Base-by-base conservation (phyloP, 2,329 filamentous ascomycete genomes). In the Trichoderma arundinaceum region DNA sequence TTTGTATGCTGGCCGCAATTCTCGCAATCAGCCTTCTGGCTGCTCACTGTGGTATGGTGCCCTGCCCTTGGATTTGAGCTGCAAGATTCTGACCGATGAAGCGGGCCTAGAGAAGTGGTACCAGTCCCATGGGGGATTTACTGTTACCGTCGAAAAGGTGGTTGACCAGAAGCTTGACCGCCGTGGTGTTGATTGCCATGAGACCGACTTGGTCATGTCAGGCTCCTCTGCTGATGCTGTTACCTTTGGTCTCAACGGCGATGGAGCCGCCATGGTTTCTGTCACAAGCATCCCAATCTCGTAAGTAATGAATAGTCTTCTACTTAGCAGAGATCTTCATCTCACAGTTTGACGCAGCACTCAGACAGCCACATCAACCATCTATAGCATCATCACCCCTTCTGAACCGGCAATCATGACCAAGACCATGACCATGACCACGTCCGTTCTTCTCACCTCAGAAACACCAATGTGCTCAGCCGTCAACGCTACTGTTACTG, bases 201-300 rank as follows among this genome's bases (percentile, higher is more conserved):
- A 70, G 22, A 67, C 69, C 32, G 63, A 61, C 1, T 19, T 61
- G 38, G 28, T 15, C 38, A 32, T 59, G 33, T 63, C 60, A 28
- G 54, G 4, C 22, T 61, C 68, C 19, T 64, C 62, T 15, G 67
- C 53, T 22, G 57, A 71, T 32, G 64, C 64, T 54, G 57, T 71
- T 28, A 60, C 61, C 22, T 62, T 54, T 49, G 48, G 67, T 64
- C 67, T 68, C 19, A 53, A 56, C 12, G 51, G 52, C 22, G 66
- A 54, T 43, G 53, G 4, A 19, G 19, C 48, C 7, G 48, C 19
- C n/a, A 19, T 12, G 38, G 32, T 44, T 51, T 56, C 49, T 38
- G 53, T 68, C 39, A 68, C 74, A 64, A 74, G 71, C 52, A 71
- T 77, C 28, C 75, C 77, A 1, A 71, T 78, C 67, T 76, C 76